Conservation (phyloP, 306 rosid species). For the barrel medic (Medicago truncatula) region DNA sequence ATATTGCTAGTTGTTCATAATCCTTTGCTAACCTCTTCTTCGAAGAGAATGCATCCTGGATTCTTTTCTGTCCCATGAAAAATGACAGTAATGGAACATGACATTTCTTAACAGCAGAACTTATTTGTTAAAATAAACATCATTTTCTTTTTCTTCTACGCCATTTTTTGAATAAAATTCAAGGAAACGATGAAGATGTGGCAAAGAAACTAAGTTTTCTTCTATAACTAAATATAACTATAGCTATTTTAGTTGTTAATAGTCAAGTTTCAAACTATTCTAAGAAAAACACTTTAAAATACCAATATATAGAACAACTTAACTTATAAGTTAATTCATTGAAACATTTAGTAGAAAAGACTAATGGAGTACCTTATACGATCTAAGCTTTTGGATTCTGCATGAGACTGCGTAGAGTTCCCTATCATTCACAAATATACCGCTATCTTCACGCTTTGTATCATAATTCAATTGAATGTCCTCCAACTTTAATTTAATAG, state of each 20-base stretch:
- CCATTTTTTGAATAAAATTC: neutral
- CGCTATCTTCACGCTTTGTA: conserved; percentile 52
- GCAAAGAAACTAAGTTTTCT: conserved; percentile 20
- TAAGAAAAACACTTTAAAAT: conserved; percentile 17
- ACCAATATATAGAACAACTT: conserved; percentile 1
- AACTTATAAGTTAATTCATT: neutral
- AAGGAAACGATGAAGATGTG: conserved; percentile 14
- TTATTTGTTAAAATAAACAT: conserved; percentile 19
- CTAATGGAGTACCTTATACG: conserved; percentile 70
- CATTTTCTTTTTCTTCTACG: conserved; percentile 22
- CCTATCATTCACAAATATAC: conserved; percentile 60
- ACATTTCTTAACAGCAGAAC: conserved; percentile 31
- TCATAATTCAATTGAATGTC: conserved; percentile 64
- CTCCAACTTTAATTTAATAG: conserved; percentile 52
- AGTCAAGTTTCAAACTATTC: conserved; percentile 7
- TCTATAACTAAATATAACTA: conserved; percentile 9
- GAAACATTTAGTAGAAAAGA: conserved; percentile 22
- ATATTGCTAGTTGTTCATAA: conserved; percentile 83
- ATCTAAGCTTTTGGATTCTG: conserved; percentile 69
- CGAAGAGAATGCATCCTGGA: conserved; percentile 72
- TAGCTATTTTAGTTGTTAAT: neutral
- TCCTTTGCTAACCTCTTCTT: conserved; percentile 80
- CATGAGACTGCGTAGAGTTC: conserved; percentile 59
- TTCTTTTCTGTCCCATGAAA: conserved; percentile 60
- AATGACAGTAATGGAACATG: neutral